Evolutionary conservation across 2,329 filamentous ascomycete genomes (phyloP), one percentile per base, ranked within the genome.

Genomic region (Colletotrichum orbiculare): DNA sequence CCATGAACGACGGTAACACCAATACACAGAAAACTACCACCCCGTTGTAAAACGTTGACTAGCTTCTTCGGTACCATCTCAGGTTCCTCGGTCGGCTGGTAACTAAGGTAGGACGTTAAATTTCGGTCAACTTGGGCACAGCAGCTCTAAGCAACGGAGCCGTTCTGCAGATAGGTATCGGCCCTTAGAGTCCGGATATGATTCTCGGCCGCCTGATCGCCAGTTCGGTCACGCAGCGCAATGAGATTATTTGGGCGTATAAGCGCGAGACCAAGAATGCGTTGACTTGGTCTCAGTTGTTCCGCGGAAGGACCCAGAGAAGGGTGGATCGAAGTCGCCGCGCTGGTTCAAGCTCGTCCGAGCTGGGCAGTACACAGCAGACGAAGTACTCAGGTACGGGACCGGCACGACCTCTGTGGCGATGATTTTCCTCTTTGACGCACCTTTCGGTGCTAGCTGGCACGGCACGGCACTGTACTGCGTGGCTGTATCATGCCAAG

Each of bases 31-130:
- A 34, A 17, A 50, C 47, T 10, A 50, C 35, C 47, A 50, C 25
- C 34, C 37, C 47, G 33, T 38, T 50, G 47, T 38, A 50, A 33
- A 50, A 50, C 47, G 47, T 50, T 34, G 34, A 34, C n/a, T 35
- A 17, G 47, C 11, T 50, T 50, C 47, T 38, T 50, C 5, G 47
- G 13, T 34, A 25, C 34, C 1, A 13, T 50, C 4, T 50, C 47
- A 50, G 47, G 47, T 2, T 50, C 47, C 1, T 50, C 33, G 47
- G 37, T 50, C 33, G 47, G 47, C 47, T 50, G 33, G 13, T 50
- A 25, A 8, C 2, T 37, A 17, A 17, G 17, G 17, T 17, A 0
- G 47, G 47, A 8, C 47, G 47, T 11, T 37, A 50, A 34, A n/a
- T 13, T n/a, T 50, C 34, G 3, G 47, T 50, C 47, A 50, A 15